Evolutionary conservation across 495 filamentous ascomycete species (phyloP).

Genomic region (Penicillium maclennaniae): DNA sequence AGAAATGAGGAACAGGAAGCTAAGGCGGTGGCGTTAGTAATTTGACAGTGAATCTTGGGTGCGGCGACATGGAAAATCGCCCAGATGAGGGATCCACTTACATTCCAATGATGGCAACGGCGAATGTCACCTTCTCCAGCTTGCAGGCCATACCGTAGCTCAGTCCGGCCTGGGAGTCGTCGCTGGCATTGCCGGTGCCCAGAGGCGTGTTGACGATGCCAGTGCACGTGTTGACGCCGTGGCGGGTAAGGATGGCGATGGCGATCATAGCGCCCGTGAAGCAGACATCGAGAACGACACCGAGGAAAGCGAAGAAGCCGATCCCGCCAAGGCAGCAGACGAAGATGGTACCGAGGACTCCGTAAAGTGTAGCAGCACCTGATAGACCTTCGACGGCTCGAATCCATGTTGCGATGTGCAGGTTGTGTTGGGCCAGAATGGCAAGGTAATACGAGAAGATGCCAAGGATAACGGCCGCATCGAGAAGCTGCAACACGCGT

Average conservation of each 20-base stretch:
- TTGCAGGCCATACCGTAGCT: conserved; percentile 58
- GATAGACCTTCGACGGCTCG: conserved; percentile 80
- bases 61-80: background rate
- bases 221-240: conserved; percentile 58
- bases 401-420: conserved; percentile 57
- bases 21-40: conserved; percentile 21
- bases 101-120: conserved; percentile 73
- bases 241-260: conserved; percentile 64
- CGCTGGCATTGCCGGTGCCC: conserved; percentile 54
- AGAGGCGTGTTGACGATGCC: conserved; percentile 64
- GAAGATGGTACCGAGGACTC: conserved; percentile 62
- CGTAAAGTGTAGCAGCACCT: conserved; percentile 69
- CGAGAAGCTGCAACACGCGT: conserved; percentile 67
- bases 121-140: conserved; percentile 68
- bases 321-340: conserved; percentile 77
- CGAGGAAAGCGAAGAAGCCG: conserved; percentile 69
- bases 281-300: conserved; percentile 69
- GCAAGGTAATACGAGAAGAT: conserved; percentile 65
- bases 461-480: conserved; percentile 66
- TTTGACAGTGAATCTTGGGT: background rate
- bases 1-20: conserved; percentile 65
- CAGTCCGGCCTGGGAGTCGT: conserved; percentile 27
- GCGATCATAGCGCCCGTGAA: conserved; percentile 82
- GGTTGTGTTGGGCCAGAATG: conserved; percentile 53
- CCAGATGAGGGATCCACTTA: conserved; percentile 43